Conservation (phyloP, 2,329 filamentous ascomycete species). For the Trichoderma breve region DNA sequence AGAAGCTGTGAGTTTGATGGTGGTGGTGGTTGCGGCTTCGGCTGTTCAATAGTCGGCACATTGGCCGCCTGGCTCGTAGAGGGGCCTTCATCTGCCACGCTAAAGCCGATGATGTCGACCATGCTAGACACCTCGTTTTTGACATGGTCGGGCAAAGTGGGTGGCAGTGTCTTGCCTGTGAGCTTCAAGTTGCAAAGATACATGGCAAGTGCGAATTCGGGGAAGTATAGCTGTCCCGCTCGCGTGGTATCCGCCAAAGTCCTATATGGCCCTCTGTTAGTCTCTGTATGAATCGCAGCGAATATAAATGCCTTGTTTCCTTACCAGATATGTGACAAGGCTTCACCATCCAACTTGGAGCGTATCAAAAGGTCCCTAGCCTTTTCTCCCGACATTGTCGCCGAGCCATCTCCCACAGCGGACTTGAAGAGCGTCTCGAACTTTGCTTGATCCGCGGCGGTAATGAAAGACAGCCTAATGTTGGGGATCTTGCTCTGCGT, state of each 20-base stretch:
- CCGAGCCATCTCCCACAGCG: conserved; percentile 78
- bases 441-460: conserved; percentile 88
- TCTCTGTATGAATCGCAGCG: background rate
- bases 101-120: conserved; percentile 99
- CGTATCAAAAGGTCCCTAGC: conserved; percentile 84
- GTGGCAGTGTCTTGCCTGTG: conserved; percentile 78
- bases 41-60: conserved; percentile 68
- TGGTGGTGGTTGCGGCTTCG: conserved; percentile 72
- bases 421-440: conserved; percentile 98
- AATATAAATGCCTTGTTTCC: conserved; percentile 23
- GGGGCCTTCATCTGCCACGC: conserved; percentile 69
- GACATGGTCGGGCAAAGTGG: conserved; percentile 74
- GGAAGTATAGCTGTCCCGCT: conserved; percentile 92
- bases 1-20: conserved; percentile 67
- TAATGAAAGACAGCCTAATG: conserved; percentile 93
- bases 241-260: conserved; percentile 93
- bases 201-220: conserved; percentile 97
- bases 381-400: conserved; percentile 88
- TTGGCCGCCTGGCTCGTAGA: conserved; percentile 57
- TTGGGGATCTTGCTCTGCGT: conserved; percentile 79
- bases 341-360: conserved; percentile 82
- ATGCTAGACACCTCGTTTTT: conserved; percentile 98
- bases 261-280: conserved; percentile 47
- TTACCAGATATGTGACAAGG: conserved; percentile 89
- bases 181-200: conserved; percentile 95